Evolutionary conservation across 352 stramenopile genomes (phyloP), one percentile per base, ranked within the genome.

Genomic region (Nothophytophthora sp.): DNA sequence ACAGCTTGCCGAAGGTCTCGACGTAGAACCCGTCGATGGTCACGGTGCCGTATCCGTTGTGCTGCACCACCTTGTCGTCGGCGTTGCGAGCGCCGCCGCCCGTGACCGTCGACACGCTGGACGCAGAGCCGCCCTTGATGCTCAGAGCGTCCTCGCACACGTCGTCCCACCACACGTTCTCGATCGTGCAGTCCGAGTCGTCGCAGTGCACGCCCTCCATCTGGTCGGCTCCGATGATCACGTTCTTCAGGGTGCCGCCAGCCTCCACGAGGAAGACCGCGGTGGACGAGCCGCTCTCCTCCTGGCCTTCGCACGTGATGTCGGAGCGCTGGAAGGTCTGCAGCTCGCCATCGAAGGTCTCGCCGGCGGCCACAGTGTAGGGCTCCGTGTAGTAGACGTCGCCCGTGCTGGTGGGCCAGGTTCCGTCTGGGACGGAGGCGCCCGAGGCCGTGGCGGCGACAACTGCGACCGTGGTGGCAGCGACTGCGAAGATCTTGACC

Each of bases 151-250:
- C 62, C 16, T 76, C 66, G 18, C 66, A 76, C 3, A 73, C 62
- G 30, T 68, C 60, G 20, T 64, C 53, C 66, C 66, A 73, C 66
- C 66, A 76, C 0, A 70, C 66, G 32, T 73, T 76, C 41, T 76
- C 60, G 28, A 72, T 55, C 4, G 27, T 57, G 42, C 58, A 67
- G 54, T 67, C 59, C 24, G 52, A 37, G 35, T 62, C 43, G 39
- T 53, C 33, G 32, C 58, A 67, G 50, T 71, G 56, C 23, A 71
- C 62, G 32, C 59, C 63, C 18, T 73, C 63, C 30, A 45, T 42
- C 40, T 73, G 63, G 59, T 67, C 56, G 44, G 53, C 48, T 27
- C 64, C 64, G 22, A 74, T 67, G 57, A 74, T 74, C 20, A 60
- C 64, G 38, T 70, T 74, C 49, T 70, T 60, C 36, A 73, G 54